Conservation (phyloP, 2,329 filamentous ascomycete species). For the Xylaria hypoxylon region DNA sequence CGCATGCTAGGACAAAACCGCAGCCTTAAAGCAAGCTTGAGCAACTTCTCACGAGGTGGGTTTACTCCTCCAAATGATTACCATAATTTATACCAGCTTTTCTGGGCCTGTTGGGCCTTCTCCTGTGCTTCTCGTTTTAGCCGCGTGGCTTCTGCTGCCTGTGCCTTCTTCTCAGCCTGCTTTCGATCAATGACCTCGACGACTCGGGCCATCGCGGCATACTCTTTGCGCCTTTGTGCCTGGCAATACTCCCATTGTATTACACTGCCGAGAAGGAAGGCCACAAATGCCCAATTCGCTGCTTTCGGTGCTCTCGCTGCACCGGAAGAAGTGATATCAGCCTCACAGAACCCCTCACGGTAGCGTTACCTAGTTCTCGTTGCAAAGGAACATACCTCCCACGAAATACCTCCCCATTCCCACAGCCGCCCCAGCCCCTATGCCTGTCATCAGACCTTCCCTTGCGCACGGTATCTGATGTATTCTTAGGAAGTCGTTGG, state of each 20-base stretch:
- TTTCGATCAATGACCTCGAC: constrained; percentile 84
- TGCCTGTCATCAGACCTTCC: constrained; percentile 84
- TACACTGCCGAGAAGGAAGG: constrained; percentile 77
- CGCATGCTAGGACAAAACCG: constrained; percentile 26
- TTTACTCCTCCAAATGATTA: constrained; percentile 47
- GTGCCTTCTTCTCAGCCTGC: constrained; percentile 69
- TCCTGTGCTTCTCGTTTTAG: constrained; percentile 58
- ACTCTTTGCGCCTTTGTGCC: constrained; percentile 77
- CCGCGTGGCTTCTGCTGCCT: constrained; percentile 55
- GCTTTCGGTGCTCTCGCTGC: constrained; percentile 72
- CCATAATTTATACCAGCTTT: constrained; percentile 69
- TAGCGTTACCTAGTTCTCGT: not conserved
- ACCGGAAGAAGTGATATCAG: constrained; percentile 28
- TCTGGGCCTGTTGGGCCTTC: constrained; percentile 51
- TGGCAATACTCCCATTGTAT: constrained; percentile 88
- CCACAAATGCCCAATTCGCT: constrained; percentile 86
- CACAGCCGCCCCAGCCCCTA: constrained; percentile 79
- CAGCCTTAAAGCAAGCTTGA: constrained; percentile 31
- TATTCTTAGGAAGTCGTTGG: constrained; percentile 76
- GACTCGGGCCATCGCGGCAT: constrained; percentile 84
- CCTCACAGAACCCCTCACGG: not conserved
- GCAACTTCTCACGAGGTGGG: constrained; percentile 16
- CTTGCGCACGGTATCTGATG: constrained; percentile 86
- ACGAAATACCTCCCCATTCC: constrained; percentile 80
- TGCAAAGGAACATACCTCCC: constrained; percentile 69